Base-by-base conservation (phyloP, 2,329 filamentous ascomycete species). In the Chrysosporium keratinophilum region DNA sequence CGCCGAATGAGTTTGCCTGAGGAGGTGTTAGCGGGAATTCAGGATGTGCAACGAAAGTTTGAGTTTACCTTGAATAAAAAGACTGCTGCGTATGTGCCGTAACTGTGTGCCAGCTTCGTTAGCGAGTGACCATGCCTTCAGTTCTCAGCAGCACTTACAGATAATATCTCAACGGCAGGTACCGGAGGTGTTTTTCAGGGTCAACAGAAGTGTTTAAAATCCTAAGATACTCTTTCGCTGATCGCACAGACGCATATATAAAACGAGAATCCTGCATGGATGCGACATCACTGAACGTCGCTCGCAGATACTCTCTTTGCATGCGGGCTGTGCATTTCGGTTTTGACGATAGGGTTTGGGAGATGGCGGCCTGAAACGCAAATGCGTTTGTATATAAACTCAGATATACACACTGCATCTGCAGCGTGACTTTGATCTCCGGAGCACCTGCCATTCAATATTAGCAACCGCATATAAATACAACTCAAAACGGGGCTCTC, bases 321-420 rank as follows among this genome's bases (percentile, higher is more conserved):
- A 64, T 62, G 48, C 64, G 59, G 39, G 64, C 60, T 58, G 71
- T 62, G 17, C 63, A 62, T 59, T 68, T 67, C 45, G 65, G 63
- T 60, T 71, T 70, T 54, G 62, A 65, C 46, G 65, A 74, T 58
- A 69, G 67, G 53, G 67, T 77, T 62, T 75, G 78, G 60, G 68
- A 80, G 48, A 78, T 80, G 0, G 82, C 85, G 2, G 84, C 84
- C 63, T 88, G 84, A 59, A 87, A 87, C 1, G 84, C 84, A 63
- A 87, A 88, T 0, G 84, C 84, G 55, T 86, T 87, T 48, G 84
- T 85, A 64, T 88, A 88, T 0, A 88, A 74, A 5, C 84, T 77
- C 1, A 88, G 69, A 62, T 87, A 88, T 60, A 87, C 83, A 62
- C 86, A 87, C 0, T 83, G 85, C 62, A 88, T 75, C 20, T 85